phyloP scores from a whole-genome alignment of 202 grass and related monocot species.

The Dendrocalamus latiflorus region DNA sequence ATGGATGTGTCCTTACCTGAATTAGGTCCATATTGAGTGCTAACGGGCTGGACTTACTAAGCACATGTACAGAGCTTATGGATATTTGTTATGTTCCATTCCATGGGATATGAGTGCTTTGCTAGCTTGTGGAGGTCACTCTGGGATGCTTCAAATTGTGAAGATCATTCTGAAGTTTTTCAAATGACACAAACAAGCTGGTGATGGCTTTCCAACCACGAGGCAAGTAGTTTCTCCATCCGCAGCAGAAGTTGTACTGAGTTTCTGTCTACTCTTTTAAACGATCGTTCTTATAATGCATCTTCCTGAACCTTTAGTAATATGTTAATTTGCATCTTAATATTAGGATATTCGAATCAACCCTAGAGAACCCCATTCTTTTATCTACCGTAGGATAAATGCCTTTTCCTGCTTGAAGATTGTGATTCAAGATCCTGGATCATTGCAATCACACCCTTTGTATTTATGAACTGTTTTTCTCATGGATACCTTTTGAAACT shows the following conservation, averaged over 20 bases:
- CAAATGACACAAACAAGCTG: constrained; percentile 18
- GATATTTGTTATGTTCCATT: not conserved
- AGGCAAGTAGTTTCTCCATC: constrained; percentile 61
- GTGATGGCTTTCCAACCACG: constrained; percentile 30
- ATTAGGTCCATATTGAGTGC: not conserved
- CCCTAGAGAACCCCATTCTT: not conserved
- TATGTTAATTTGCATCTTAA: constrained; percentile 19
- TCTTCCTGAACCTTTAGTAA: constrained; percentile 4
- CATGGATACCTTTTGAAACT: not conserved
- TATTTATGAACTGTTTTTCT: not conserved
- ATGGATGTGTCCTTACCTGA: not conserved
- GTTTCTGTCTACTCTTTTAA: constrained; percentile 28
- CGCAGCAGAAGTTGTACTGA: constrained; percentile 4
- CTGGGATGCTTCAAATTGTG: not conserved
- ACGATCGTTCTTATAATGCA: not conserved
- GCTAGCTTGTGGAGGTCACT: constrained; percentile 18
- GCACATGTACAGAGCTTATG: not conserved
- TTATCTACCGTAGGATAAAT: not conserved
- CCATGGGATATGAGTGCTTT: constrained; percentile 7
- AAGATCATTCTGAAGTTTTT: constrained; percentile 14
- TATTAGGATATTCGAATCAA: constrained; percentile 3
- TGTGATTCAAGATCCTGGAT: not conserved
- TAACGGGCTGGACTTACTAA: not conserved
- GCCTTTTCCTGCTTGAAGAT: constrained; percentile 3
- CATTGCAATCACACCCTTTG: not conserved